A percentile compares a stretch with the other conserved stretches of the same genome.
Conservation (phyloP, 2,329 filamentous ascomycete genomes). For the Phyllosticta ampelicida region DNA sequence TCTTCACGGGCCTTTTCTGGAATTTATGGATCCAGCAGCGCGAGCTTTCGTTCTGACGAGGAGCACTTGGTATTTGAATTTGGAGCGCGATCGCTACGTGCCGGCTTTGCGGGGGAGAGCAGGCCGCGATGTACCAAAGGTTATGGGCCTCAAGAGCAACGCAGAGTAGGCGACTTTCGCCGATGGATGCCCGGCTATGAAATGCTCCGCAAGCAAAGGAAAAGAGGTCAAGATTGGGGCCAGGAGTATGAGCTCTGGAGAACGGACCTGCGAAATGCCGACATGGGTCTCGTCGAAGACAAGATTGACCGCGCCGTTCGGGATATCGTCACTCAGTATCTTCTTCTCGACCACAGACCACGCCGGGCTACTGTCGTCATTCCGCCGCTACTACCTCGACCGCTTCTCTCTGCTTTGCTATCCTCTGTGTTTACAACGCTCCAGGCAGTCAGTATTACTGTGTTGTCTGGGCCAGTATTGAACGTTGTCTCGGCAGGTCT, state of each 20-base stretch:
- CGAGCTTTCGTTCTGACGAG: conserved; percentile 51
- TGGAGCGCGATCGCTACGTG: conserved; percentile 65
- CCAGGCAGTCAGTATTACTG: conserved; percentile 67
- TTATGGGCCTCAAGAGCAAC: conserved; percentile 65
- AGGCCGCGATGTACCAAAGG: conserved; percentile 58
- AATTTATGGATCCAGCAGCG: conserved; percentile 47
- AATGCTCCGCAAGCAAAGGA: conserved; percentile 38
- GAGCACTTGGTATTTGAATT: conserved; percentile 82
- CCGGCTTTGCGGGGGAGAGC: conserved; percentile 79
- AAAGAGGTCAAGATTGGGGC: conserved; percentile 47
- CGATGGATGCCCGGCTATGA: conserved; percentile 50
- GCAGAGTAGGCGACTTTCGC: conserved; percentile 72
- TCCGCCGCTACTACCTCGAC: conserved; percentile 66
- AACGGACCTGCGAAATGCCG: conserved; percentile 59
- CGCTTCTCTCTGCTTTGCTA: conserved; percentile 63
- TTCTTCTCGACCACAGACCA: conserved; percentile 60
- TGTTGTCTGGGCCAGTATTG: conserved; percentile 69
- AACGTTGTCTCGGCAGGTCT: conserved; percentile 68
- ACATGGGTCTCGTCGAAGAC: conserved; percentile 73
- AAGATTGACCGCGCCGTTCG: conserved; percentile 75
- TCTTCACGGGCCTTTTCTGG: conserved; percentile 50
- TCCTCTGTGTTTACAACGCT: conserved; percentile 73
- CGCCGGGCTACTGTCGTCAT: conserved; percentile 65
- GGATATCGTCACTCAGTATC: conserved; percentile 70
- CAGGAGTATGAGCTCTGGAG: conserved; percentile 65